Conservation (phyloP, 2,329 filamentous ascomycete genomes). For the Scedosporium boydii region DNA sequence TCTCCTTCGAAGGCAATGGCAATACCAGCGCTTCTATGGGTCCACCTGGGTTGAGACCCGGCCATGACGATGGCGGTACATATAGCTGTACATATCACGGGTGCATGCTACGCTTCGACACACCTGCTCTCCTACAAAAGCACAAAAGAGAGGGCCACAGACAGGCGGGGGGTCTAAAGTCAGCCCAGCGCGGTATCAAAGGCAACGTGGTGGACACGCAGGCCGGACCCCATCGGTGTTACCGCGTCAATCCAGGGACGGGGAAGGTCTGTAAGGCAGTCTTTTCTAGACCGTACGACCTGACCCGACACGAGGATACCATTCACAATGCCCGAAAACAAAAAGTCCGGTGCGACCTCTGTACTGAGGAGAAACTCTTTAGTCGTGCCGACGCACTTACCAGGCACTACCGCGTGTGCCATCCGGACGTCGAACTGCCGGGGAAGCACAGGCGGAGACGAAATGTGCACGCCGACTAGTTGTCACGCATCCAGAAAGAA, state of each 20-base stretch:
- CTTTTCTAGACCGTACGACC: constrained; percentile 91
- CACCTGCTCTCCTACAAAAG: constrained; percentile 77
- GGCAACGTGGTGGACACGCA: constrained; percentile 43
- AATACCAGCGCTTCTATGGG: not conserved
- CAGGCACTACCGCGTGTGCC: constrained; percentile 86
- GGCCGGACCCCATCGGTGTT: constrained; percentile 86
- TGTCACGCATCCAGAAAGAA: not conserved
- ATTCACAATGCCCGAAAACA: constrained; percentile 93
- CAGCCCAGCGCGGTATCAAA: constrained; percentile 15
- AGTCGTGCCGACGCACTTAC: constrained; percentile 91
- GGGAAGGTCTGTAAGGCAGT: constrained; percentile 90
- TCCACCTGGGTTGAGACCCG: not conserved
- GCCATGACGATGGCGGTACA: constrained; percentile 58
- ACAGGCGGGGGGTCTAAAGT: constrained; percentile 50
- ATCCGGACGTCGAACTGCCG: constrained; percentile 79
- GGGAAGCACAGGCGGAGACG: constrained; percentile 42
- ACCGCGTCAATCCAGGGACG: constrained; percentile 87
- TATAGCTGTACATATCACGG: constrained; percentile 96
- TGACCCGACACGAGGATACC: constrained; percentile 93
- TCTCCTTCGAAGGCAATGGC: not conserved
- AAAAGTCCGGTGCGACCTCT: constrained; percentile 87
- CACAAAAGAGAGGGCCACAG: constrained; percentile 93
- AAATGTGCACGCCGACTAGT: not conserved
- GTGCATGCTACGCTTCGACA: constrained; percentile 80
- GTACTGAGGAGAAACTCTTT: constrained; percentile 94